Evolutionary conservation across 1,139 yeast species (phyloP).

Genomic region (Candida smagusa): DNA sequence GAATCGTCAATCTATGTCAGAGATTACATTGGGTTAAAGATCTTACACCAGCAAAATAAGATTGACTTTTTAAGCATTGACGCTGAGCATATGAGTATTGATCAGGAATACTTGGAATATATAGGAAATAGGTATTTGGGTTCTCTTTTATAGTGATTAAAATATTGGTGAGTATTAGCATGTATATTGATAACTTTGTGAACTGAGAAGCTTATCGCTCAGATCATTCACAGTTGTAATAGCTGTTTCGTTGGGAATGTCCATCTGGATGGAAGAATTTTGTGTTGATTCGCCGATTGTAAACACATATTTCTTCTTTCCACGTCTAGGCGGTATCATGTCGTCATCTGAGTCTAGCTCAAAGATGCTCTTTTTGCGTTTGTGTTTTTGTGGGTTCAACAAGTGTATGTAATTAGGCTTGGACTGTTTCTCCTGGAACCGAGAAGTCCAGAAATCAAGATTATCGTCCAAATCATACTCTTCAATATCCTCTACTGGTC

Average conservation of each 20-base stretch:
- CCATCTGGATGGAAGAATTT: too few species aligned
- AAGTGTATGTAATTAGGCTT: too few species aligned
- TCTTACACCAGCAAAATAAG: slow-evolving; percentile 38
- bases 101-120: slow-evolving; percentile 43
- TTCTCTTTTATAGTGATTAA: slow-evolving; percentile 7
- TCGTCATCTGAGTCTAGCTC: neutral
- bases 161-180: too few species aligned
- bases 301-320: slow-evolving; percentile 1
- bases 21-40: slow-evolving; percentile 59
- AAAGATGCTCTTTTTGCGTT: slow-evolving; percentile 1
- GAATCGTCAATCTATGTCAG: slow-evolving; percentile 47
- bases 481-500: neutral
- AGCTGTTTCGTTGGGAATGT: too few species aligned
- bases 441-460: too few species aligned
- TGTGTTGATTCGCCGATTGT: neutral
- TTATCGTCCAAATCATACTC: too few species aligned
- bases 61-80: slow-evolving; percentile 52
- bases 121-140: slow-evolving; percentile 37
- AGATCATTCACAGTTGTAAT: too few species aligned
- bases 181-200: too few species aligned
- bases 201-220: too few species aligned
- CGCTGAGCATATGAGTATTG: slow-evolving; percentile 67
- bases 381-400: too few species aligned
- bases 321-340: neutral
- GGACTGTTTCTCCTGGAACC: too few species aligned